Conservation (phyloP, 352 stramenopile species). For the Pythium plurisporium region DNA sequence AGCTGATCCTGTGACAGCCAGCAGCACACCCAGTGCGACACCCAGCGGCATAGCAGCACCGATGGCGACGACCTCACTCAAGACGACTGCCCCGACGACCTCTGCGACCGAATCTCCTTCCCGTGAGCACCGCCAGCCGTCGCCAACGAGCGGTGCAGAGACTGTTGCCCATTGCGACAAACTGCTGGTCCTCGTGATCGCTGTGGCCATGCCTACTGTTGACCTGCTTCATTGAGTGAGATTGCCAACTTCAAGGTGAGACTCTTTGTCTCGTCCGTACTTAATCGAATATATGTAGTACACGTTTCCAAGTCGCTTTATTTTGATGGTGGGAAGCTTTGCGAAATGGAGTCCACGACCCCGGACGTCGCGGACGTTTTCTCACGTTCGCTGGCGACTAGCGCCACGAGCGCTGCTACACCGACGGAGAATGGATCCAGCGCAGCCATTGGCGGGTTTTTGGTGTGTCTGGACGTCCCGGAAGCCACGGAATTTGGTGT, state of each 20-base stretch:
- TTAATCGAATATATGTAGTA: slow-evolving; percentile 27
- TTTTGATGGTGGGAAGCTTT: not conserved
- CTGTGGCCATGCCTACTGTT: too few species aligned
- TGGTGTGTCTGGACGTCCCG: slow-evolving; percentile 84
- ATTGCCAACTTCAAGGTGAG: too few species aligned
- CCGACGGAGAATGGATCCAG: slow-evolving; percentile 1
- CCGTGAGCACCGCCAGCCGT: too few species aligned
- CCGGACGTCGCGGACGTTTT: slow-evolving; percentile 19
- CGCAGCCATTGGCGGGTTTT: slow-evolving; percentile 45
- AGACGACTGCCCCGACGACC: not conserved
- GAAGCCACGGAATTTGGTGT: slow-evolving; percentile 74
- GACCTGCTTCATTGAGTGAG: too few species aligned
- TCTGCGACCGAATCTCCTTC: too few species aligned
- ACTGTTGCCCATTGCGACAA: too few species aligned
- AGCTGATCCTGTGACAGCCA: too few species aligned
- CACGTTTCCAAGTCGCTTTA: not conserved
- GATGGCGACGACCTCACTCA: not conserved
- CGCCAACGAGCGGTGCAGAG: too few species aligned
- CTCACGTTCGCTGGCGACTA: slow-evolving; percentile 5
- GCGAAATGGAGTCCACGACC: slow-evolving; percentile 1
- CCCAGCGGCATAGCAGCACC: not conserved
- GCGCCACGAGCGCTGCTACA: not conserved
- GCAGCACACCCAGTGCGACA: too few species aligned
- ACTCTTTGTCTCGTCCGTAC: slow-evolving; percentile 27
- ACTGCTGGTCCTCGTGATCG: too few species aligned